Evolutionary conservation across 192 early-diverging fungal genomes (phyloP), one percentile per base, ranked within the genome.

Genomic region (Cladochytrium replicatum): DNA sequence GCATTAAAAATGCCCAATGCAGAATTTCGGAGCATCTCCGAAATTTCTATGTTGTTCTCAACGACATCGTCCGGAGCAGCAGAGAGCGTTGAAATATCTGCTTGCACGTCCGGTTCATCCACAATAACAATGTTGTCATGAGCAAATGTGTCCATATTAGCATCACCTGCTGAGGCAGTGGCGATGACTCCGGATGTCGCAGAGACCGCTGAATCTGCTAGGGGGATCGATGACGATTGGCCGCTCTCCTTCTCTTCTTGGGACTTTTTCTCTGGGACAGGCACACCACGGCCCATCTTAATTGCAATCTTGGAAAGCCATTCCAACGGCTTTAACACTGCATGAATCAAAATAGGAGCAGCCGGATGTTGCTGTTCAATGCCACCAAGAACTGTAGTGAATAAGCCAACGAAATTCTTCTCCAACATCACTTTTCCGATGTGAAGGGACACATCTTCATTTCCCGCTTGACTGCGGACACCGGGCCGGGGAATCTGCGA

Each of bases 291-390:
- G 29, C 86, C 87, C 32, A 92, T 71, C 59, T 83, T 87, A 44
- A 91, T 84, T 11, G 95, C 91, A 2, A 87, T 55, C 55, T 91
- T 88, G 9, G 93, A 84, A 48, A 99, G 67, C 24, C 78, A 75
- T 58, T 95, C 93, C 32, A 97, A 71, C 4, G 93, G 95, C 38
- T 87, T 86, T 41, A 97, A 50, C 44, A 99, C 69, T 3, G 82
- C 59, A 23, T 66, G 80, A 8, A 93, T 75, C 24, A 96, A 72
- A 11, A 68, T 64, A 37, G 77, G 84, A 25, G 86, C 75, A 32
- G 77, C 68, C 5, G 95, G 95, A 55, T 95, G 89, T 57, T 93
- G 87, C 27, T 91, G 64, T 57, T 99, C 92, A 29, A 99, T 71
- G 45, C 90, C 87, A 28, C 77, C 81, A 17, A 91, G 61, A 1